A percentile compares a stretch with the other conserved stretches of the same genome.
phyloP scores from a whole-genome alignment of 306 rosid species.

The Casuarina equisetifolia region DNA sequence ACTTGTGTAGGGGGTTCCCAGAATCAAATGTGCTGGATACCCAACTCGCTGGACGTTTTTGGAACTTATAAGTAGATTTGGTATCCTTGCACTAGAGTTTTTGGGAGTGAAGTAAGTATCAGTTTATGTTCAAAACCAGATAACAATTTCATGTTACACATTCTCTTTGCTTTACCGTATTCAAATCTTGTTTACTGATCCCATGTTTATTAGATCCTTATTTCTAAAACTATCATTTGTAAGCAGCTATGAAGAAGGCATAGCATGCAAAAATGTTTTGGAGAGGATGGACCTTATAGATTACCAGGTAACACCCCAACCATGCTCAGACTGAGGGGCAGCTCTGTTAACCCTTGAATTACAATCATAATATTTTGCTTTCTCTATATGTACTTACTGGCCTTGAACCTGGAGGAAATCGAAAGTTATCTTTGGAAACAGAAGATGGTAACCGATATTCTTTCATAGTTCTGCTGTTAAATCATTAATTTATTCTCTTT shows the following conservation, averaged over 20 bases:
- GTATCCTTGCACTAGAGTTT: conserved; percentile 77
- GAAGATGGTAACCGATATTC: conserved; percentile 30
- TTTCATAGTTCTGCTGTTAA: conserved; percentile 15
- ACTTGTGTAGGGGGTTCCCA: conserved; percentile 73
- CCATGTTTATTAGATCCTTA: conserved; percentile 21
- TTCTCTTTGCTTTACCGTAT: conserved; percentile 17
- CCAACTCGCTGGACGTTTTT: conserved; percentile 73
- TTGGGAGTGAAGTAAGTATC: conserved; percentile 66
- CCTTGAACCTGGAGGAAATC: conserved; percentile 6
- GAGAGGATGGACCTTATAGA: conserved; percentile 67
- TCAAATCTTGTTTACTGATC: conserved; percentile 24
- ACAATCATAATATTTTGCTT: conserved; percentile 16
- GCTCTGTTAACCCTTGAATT: conserved; percentile 11
- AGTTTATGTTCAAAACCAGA: conserved; percentile 9
- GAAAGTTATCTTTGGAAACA: conserved; percentile 28
- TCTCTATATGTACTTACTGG: conserved; percentile 8
- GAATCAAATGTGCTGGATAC: conserved; percentile 93
- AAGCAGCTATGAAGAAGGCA: conserved; percentile 69
- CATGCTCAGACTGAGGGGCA: conserved; percentile 10
- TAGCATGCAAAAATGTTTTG: conserved; percentile 59
- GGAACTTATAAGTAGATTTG: conserved; percentile 62
- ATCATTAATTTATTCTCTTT: conserved; percentile 1
- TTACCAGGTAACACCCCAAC: conserved; percentile 71
- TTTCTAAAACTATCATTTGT: conserved; percentile 35
- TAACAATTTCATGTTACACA: conserved; percentile 2